Percentiles rank a stretch among this genome's conserved stretches.
Conservation (phyloP, 768 basidiomycete genomes). For the Aureoboletus auriporus region DNA sequence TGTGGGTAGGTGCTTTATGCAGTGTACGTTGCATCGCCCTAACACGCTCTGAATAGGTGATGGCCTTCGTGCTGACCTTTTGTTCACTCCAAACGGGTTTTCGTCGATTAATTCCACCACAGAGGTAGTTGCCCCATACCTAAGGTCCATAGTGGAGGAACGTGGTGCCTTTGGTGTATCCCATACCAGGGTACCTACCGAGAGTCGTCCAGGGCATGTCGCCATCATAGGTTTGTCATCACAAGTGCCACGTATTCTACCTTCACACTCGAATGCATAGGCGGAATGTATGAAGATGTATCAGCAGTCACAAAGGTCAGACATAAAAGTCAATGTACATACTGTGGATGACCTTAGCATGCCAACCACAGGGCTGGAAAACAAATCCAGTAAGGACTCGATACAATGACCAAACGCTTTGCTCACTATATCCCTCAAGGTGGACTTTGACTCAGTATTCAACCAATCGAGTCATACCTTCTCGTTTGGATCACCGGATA, state of each 20-base stretch:
- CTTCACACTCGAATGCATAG: constrained; percentile 30
- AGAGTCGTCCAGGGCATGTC: constrained; percentile 85
- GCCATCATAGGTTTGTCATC: constrained; percentile 66
- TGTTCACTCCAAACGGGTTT: constrained; percentile 65
- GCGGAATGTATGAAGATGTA: constrained; percentile 89
- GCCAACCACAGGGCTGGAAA: constrained; percentile 67
- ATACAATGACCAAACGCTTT: neutral
- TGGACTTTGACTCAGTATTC: constrained; percentile 87
- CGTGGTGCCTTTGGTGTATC: constrained; percentile 81
- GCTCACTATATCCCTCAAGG: constrained; percentile 22
- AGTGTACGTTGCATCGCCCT: neutral
- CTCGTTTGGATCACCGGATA: constrained; percentile 86
- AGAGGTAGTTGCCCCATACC: constrained; percentile 65
- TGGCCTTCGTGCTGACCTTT: constrained; percentile 77
- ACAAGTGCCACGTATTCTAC: neutral
- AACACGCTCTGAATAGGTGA: constrained; percentile 49
- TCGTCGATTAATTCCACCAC: constrained; percentile 46
- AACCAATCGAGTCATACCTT: constrained; percentile 76
- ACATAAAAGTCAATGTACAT: neutral
- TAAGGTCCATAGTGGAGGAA: constrained; percentile 60
- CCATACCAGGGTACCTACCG: constrained; percentile 84
- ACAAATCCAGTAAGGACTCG: constrained; percentile 58
- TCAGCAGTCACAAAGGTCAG: constrained; percentile 80
- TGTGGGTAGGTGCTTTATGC: constrained; percentile 47
- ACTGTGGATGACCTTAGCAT: constrained; percentile 2